A percentile compares a stretch with the other conserved stretches of the same genome.
phyloP scores from a whole-genome alignment of 805 yeast genomes.

The Sugiyamaella lignohabitans region DNA sequence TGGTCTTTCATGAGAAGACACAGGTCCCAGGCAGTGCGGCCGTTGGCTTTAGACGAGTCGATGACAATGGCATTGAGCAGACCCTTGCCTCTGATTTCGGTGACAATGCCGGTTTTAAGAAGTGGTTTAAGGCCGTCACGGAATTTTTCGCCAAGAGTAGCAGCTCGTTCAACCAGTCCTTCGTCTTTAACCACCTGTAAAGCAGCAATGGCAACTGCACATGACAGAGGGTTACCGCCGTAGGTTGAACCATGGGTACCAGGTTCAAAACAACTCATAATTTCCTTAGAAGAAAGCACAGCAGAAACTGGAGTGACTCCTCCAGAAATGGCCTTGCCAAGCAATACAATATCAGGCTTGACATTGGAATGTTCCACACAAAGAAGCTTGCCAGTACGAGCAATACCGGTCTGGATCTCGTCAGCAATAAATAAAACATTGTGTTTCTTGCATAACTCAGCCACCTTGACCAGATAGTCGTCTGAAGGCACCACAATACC shows the following conservation, averaged over 20 bases:
- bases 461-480: slow-evolving; percentile 69
- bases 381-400: slow-evolving; percentile 91
- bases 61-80: slow-evolving; percentile 86
- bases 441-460: slow-evolving; percentile 68
- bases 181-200: slow-evolving; percentile 85
- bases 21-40: slow-evolving; percentile 93
- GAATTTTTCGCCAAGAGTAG: slow-evolving; percentile 62
- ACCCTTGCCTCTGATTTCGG: slow-evolving; percentile 75
- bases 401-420: slow-evolving; percentile 96
- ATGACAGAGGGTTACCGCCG: slow-evolving; percentile 95
- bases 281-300: slow-evolving; percentile 80
- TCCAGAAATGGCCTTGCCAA: slow-evolving; percentile 94
- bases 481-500: slow-evolving; percentile 92
- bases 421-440: slow-evolving; percentile 89
- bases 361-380: slow-evolving; percentile 82
- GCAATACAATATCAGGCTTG: slow-evolving; percentile 81
- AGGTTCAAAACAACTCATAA: slow-evolving; percentile 83
- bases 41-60: slow-evolving; percentile 75
- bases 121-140: slow-evolving; percentile 39
- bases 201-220: slow-evolving; percentile 90
- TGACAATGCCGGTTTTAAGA: slow-evolving; percentile 42
- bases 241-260: slow-evolving; percentile 98
- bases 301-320: slow-evolving; percentile 92
- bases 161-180: slow-evolving; percentile 72
- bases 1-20: slow-evolving; percentile 81